Conservation (phyloP, 139 green algal species). For the Spirogloea muscicola region DNA sequence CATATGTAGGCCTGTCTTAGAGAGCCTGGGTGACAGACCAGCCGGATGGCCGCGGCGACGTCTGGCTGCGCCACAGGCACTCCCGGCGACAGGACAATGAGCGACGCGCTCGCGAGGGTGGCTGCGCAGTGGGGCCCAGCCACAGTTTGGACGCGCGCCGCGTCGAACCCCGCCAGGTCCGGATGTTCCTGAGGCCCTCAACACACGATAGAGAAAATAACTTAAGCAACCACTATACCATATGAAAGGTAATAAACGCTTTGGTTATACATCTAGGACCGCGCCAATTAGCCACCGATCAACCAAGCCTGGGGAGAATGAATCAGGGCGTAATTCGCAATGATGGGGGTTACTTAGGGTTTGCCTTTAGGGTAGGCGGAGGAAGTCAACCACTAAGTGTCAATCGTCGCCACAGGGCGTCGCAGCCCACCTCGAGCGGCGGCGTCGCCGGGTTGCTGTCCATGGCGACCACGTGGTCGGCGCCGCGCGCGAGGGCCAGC, state of each 20-base stretch:
- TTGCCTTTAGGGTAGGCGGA: too few relatives aligned
- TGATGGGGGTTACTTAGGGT: too few relatives aligned
- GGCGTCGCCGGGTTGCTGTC: slow-evolving; percentile 15
- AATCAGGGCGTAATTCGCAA: too few relatives aligned
- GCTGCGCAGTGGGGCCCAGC: slow-evolving; percentile 13
- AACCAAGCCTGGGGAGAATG: background rate
- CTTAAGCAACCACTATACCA: too few relatives aligned
- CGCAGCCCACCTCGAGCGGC: slow-evolving; percentile 27
- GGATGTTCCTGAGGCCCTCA: background rate
- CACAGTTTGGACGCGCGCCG: slow-evolving; percentile 7
- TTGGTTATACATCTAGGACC: background rate
- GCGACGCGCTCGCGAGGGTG: slow-evolving; percentile 16
- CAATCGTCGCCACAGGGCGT: too few relatives aligned
- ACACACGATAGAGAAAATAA: background rate
- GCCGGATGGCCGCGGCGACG: slow-evolving; percentile 10
- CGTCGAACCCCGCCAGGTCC: slow-evolving; percentile 8
- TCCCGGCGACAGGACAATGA: slow-evolving; percentile 48
- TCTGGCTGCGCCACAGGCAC: slow-evolving; percentile 30
- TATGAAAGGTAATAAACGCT: background rate
- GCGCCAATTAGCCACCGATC: background rate
- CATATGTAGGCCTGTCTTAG: too few relatives aligned
- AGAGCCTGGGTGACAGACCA: too few relatives aligned
- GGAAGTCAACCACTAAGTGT: too few relatives aligned
- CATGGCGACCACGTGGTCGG: slow-evolving; percentile 37
- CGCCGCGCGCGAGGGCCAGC: slow-evolving; percentile 41